These are phyloP conservation scores for Monosporascus sp. DNA, from an alignment of 2,329 filamentous ascomycete species.

Conservation along the genomic window DNA sequence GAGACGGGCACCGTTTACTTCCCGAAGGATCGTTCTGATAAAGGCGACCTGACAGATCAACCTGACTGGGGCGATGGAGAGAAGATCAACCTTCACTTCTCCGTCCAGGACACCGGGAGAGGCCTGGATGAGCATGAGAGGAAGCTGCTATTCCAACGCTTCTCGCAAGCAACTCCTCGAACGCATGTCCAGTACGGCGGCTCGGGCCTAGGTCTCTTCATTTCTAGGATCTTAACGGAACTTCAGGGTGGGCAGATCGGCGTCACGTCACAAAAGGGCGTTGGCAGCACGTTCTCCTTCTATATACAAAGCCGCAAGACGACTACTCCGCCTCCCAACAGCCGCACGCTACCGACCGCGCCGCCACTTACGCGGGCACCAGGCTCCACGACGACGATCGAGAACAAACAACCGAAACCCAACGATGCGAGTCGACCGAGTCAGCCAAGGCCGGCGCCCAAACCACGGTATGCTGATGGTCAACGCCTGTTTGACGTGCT, in stretches of 20 bases:
- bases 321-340: constrained; percentile 31
- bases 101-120: constrained; percentile 67
- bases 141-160: constrained; percentile 61
- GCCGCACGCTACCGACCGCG: constrained; percentile 25
- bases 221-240: constrained; percentile 69
- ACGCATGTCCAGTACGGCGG: constrained; percentile 71
- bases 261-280: constrained; percentile 59
- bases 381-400: constrained; percentile 27
- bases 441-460: constrained; percentile 7
- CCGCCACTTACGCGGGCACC: constrained; percentile 24
- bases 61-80: constrained; percentile 68
- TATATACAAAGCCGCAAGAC: constrained; percentile 65
- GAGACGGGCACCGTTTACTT: constrained; percentile 41
- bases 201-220: constrained; percentile 67
- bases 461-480: constrained; percentile 22
- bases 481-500: constrained; percentile 47
- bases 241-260: constrained; percentile 75
- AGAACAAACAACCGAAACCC: constrained; percentile 21
- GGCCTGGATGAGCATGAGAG: constrained; percentile 59
- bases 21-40: constrained; percentile 36
- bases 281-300: constrained; percentile 71
- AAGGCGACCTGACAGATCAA: constrained; percentile 42
- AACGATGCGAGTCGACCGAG: constrained; percentile 1
- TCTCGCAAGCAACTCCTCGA: constrained; percentile 61
- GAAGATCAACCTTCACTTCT: constrained; percentile 65